phyloP scores from a whole-genome alignment of 1,284 basidiomycete species.

The Papiliotrema nemorosa region DNA sequence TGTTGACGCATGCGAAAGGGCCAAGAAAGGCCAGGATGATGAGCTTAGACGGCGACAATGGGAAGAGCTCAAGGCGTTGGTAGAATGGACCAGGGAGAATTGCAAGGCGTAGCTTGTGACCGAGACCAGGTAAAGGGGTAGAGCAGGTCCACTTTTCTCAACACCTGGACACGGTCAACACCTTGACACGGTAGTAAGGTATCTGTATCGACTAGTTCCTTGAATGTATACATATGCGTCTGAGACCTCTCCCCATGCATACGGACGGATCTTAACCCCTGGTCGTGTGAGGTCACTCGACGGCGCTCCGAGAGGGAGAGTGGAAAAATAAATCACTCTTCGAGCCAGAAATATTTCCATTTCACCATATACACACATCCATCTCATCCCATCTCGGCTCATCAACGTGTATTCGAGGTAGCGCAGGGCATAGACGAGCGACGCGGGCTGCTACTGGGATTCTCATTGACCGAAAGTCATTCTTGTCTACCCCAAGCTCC shows the following conservation, averaged over 20 bases:
- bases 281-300: not conserved
- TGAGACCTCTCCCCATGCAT: too few relatives aligned
- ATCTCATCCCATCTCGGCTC: not conserved
- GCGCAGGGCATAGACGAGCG: too few relatives aligned
- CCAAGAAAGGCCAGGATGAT: slow-evolving; percentile 13
- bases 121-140: too few relatives aligned
- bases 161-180: too few relatives aligned
- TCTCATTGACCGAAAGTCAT: too few relatives aligned
- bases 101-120: too few relatives aligned
- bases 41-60: slow-evolving; percentile 35
- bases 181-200: too few relatives aligned
- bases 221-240: too few relatives aligned
- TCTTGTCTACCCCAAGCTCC: too few relatives aligned
- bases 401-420: not conserved
- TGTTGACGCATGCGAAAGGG: slow-evolving; percentile 40
- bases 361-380: not conserved
- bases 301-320: not conserved
- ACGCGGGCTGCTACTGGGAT: not conserved
- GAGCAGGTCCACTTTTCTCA: too few relatives aligned
- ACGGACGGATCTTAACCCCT: too few relatives aligned
- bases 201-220: too few relatives aligned
- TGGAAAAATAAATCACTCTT: not conserved
- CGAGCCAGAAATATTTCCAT: not conserved
- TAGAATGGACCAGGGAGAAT: slow-evolving; percentile 41
- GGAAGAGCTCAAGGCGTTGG: slow-evolving; percentile 40